Base-by-base conservation (phyloP, 2,329 filamentous ascomycete genomes). In the Alternaria consortialis region DNA sequence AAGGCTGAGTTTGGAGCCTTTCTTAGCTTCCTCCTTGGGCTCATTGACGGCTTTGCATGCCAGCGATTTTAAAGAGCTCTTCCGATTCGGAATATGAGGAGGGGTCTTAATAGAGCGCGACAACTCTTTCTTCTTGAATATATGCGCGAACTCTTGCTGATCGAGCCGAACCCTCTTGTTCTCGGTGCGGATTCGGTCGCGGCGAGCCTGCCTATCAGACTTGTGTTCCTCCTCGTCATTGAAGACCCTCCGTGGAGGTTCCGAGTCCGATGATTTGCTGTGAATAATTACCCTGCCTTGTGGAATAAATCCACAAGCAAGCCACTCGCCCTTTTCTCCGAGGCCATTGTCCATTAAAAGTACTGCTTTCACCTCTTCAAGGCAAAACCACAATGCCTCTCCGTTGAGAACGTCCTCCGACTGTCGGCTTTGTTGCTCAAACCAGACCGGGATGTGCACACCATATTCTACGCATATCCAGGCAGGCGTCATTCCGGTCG, bases 21-120 rank as follows among this genome's bases (percentile, higher is more conserved):
- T 8, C 0, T 3, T 20, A 29, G 5, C 37, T 27, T 12, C n/a
- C 9, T 40, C 40, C 25, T 29, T 58, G n/a, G 31, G 15, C 15
- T 29, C 23, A 12, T n/a, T 31, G 12, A 31, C 23, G 27, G 25
- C n/a, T 20, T 58, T 46, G 4, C 17, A 11, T 9, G 12, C 9
- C 39, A 58, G 25, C n/a, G 47, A 53, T 3, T 2, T 11, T 20
- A 58, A n/a, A 23, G 55, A 58, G 47, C 47, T 53, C 27, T 36
- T 53, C 15, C 88, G 0, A 12, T 31, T 76, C 17, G 59, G 54
- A n/a, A 62, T 58, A 9, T 23, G 12, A 25, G 29, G 20, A 15
- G 27, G 54, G 7, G 29, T n/a, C 12, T 27, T 43, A 11, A 47
- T 2, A 15, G 23, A 25, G 2, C 36, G n/a, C 6, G 37, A 57